A percentile compares a stretch with the other conserved stretches of the same genome.
These are phyloP conservation scores for Aegilops sharonensis DNA, from an alignment of 176 grass and related monocot genomes.

Conservation along the genomic window DNA sequence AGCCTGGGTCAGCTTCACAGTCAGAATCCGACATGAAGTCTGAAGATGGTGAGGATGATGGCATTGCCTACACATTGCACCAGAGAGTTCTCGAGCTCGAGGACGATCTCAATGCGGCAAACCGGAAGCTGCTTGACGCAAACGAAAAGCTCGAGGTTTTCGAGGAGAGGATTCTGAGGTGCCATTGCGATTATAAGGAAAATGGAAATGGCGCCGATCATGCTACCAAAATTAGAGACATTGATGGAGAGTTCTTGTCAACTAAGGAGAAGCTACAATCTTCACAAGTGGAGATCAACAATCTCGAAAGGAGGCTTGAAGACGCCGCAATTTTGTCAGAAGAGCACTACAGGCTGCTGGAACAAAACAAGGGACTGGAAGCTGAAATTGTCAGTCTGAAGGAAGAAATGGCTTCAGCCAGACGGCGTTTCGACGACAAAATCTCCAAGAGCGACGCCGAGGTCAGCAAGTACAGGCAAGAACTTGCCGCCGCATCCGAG, in stretches of 20 bases:
- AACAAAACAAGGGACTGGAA: slow-evolving; percentile 27
- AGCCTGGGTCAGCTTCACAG: slow-evolving; percentile 39
- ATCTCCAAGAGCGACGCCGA: slow-evolving; percentile 25
- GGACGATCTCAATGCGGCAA: slow-evolving; percentile 37
- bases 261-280: slow-evolving; percentile 32
- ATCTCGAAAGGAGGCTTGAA: slow-evolving; percentile 40
- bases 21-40: slow-evolving; percentile 59
- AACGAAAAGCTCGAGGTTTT: slow-evolving; percentile 40
- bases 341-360: slow-evolving; percentile 29
- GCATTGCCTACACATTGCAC: slow-evolving; percentile 55
- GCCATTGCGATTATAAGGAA: slow-evolving; percentile 27
- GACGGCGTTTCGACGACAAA: slow-evolving; percentile 17
- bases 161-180: slow-evolving; percentile 35
- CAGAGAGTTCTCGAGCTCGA: slow-evolving; percentile 59
- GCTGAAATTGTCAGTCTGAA: slow-evolving; percentile 31
- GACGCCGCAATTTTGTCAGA: slow-evolving; percentile 17
- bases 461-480: slow-evolving; percentile 34
- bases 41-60: slow-evolving; percentile 53
- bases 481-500: slow-evolving; percentile 31
- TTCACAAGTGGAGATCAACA: slow-evolving; percentile 33
- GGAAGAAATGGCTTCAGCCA: slow-evolving; percentile 25
- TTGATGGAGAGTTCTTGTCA: neutral
- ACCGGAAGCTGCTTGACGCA: slow-evolving; percentile 27
- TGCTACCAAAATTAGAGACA: slow-evolving; percentile 1
- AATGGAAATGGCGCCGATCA: slow-evolving; percentile 23